A percentile compares a stretch with the other conserved stretches of the same genome.
Conservation (phyloP, 352 stramenopile genomes). For the Peronospora farinosa region DNA sequence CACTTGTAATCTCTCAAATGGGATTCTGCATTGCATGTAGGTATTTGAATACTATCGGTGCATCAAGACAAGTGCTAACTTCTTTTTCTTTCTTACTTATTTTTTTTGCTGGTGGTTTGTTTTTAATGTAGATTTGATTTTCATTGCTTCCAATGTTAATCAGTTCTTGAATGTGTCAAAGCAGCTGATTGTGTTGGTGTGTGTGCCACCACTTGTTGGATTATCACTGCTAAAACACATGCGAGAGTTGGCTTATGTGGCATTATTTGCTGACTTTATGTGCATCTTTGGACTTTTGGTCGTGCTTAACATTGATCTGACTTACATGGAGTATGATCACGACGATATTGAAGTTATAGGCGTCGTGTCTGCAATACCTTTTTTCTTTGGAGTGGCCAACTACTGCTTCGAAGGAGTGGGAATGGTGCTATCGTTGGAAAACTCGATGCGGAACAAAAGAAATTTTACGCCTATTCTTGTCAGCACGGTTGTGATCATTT, state of each 20-base stretch:
- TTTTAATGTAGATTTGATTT: slow-evolving; percentile 71
- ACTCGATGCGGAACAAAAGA: slow-evolving; percentile 69
- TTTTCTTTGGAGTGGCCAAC: slow-evolving; percentile 85
- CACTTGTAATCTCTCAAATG: slow-evolving; percentile 81
- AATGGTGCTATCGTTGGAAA: slow-evolving; percentile 85
- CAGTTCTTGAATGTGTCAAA: slow-evolving; percentile 62
- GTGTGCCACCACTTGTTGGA: slow-evolving; percentile 53
- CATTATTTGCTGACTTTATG: slow-evolving; percentile 84
- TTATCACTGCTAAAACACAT: slow-evolving; percentile 87
- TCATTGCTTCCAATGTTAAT: slow-evolving; percentile 85
- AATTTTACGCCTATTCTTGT: slow-evolving; percentile 73
- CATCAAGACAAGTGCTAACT: neutral
- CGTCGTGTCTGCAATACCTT: slow-evolving; percentile 60
- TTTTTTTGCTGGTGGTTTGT: slow-evolving; percentile 1
- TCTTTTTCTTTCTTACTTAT: neutral
- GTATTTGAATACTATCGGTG: slow-evolving; percentile 4
- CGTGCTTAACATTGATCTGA: slow-evolving; percentile 80
- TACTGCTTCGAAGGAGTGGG: slow-evolving; percentile 90
- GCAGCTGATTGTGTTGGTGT: slow-evolving; percentile 46
- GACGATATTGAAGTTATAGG: slow-evolving; percentile 52
- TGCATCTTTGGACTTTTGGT: slow-evolving; percentile 81
- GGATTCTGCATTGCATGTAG: slow-evolving; percentile 86
- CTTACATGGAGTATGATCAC: slow-evolving; percentile 51
- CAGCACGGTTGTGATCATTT: slow-evolving; percentile 74
- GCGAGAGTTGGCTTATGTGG: slow-evolving; percentile 82